Evolutionary conservation across 2,329 filamentous ascomycete genomes (phyloP).

Genomic region (Diaporthe batatas): DNA sequence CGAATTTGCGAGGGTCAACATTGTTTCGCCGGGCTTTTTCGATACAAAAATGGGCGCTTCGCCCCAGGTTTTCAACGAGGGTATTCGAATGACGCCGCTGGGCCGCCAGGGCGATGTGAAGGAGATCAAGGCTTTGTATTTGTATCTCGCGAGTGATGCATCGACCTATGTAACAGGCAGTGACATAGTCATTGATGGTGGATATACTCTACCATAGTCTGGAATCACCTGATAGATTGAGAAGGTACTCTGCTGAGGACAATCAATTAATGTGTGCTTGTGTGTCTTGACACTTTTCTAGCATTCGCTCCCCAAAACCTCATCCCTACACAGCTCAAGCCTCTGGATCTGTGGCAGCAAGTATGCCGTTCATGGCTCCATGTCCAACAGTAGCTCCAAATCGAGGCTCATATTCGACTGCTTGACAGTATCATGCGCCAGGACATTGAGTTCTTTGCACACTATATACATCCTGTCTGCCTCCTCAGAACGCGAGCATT

Average conservation of each 20-base stretch:
- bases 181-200: conserved; percentile 62
- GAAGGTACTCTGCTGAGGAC: background rate
- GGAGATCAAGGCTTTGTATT: conserved; percentile 73
- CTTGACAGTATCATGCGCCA: background rate
- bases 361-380: background rate
- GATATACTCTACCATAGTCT: conserved; percentile 46
- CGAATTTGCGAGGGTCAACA: conserved; percentile 41
- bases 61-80: conserved; percentile 58
- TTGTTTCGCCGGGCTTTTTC: conserved; percentile 56
- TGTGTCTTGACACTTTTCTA: background rate
- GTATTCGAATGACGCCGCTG: conserved; percentile 62
- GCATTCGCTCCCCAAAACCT: background rate
- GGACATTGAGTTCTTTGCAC: background rate
- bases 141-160: conserved; percentile 66
- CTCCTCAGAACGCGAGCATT: conserved; percentile 2
- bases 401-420: background rate
- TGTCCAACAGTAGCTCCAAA: background rate
- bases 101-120: conserved; percentile 73
- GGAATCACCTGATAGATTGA: background rate
- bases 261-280: no score
- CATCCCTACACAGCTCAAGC: no score
- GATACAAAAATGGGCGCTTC: conserved; percentile 68
- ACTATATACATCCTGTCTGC: background rate
- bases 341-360: background rate
- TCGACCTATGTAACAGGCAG: conserved; percentile 64